Evolutionary conservation across 1,139 yeast genomes (phyloP), one percentile per base, ranked within the genome.

Genomic region (Diutina siamensis): DNA sequence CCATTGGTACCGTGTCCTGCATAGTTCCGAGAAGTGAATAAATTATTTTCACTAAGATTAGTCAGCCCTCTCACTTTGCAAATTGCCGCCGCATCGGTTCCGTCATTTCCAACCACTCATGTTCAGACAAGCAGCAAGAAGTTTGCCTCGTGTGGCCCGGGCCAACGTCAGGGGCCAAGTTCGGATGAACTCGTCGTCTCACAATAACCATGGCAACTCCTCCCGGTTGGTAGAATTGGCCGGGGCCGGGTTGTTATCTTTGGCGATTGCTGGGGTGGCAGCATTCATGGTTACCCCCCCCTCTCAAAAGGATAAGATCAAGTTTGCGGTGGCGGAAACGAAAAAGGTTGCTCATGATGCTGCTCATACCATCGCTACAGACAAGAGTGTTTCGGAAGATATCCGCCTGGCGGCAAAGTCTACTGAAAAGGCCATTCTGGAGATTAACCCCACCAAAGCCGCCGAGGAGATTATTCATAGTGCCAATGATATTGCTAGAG

Each of bases 271-370:
- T 3, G 42, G 42, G 17, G 32, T 15, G n/a, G 42, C 42, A 4
- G 42, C 42, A 12, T 38, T 20, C 42, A 20, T n/a, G 31, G 42
- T 25, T n/a, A 38, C 42, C 21, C 42, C 42, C n/a, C 25, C 25
- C 31, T 22, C 32, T 15, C 18, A 18, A 7, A 18, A 38, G 32
- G 32, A 38, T 13, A 38, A 38, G 42, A 20, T 38, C 32, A 22
- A 25, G 19, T 38, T 38, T 15, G 42, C 42, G n/a, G 42, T 25
- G 9, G 25, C 13, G 17, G 31, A 38, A 9, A 25, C 42, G 4
- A 38, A 38, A 32, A 18, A n/a, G 18, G 22, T 38, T n/a, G 42
- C 33, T 18, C 31, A 38, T 22, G 42, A 38, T 9, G 28, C 42
- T 18, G 42, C 42, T 18, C 20, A 25, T 13, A 17, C 21, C 9